These are phyloP conservation scores for Sclerotinia sclerotiorum DNA, from an alignment of 2,329 filamentous ascomycete genomes.

Conservation along the genomic window DNA sequence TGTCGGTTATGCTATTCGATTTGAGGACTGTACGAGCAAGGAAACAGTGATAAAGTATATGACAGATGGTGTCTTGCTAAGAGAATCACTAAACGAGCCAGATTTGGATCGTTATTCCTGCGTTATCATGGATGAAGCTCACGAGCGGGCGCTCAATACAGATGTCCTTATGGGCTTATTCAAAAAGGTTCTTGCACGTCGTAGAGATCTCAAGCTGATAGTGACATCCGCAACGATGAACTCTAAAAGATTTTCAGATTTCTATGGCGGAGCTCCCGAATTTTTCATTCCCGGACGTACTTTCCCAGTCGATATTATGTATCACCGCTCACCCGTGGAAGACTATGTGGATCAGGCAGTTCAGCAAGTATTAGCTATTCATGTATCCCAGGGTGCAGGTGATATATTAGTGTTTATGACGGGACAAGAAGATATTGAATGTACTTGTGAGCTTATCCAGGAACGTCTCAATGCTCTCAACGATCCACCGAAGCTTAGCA, in stretches of 20 bases:
- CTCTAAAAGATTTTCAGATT: conserved; percentile 89
- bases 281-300: conserved; percentile 95
- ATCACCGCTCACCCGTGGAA: conserved; percentile 89
- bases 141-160: conserved; percentile 94
- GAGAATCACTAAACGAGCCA: conserved; percentile 88
- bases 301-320: conserved; percentile 96
- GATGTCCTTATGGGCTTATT: conserved; percentile 97
- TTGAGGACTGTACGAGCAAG: conserved; percentile 96
- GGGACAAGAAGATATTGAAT: conserved; percentile 96
- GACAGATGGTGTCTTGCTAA: conserved; percentile 92
- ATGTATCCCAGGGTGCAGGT: conserved; percentile 88
- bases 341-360: conserved; percentile 98
- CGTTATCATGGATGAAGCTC: conserved; percentile 99
- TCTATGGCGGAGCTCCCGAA: conserved; percentile 93
- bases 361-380: conserved; percentile 91
- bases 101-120: conserved; percentile 96
- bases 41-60: conserved; percentile 98
- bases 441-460: conserved; percentile 88
- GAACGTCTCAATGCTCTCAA: conserved; percentile 87
- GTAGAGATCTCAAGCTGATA: conserved; percentile 91
- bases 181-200: conserved; percentile 89
- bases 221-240: conserved; percentile 99
- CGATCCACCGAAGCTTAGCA: conserved; percentile 90
- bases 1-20: conserved; percentile 96
- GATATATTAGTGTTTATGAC: conserved; percentile 99